Evolutionary conservation across 2,329 filamentous ascomycete genomes (phyloP), one percentile per base, ranked within the genome.

Genomic region (Trichoderma sp.): DNA sequence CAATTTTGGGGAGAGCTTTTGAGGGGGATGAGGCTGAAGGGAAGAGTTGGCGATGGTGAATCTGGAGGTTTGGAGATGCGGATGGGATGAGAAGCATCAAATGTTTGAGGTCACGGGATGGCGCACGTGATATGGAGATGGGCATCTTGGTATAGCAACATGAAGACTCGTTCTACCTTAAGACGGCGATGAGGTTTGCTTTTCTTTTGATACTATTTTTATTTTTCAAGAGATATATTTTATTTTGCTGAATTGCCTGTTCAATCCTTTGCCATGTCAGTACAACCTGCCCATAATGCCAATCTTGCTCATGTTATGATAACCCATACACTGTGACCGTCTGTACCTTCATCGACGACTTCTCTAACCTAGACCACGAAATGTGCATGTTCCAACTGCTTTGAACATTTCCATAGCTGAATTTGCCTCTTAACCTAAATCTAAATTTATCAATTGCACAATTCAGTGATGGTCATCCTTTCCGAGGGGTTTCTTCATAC

Each of bases 51-150:
- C 29, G 17, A 29, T n/a, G 10, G 25, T 7, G 27, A 27, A 25
- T n/a, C 22, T 48, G 42, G 32, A n/a, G 19, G 60, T 66, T 68
- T 65, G 52, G 60, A 19, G 48, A 56, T 48, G n/a, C 17, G 6
- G 37, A 32, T 67, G 42, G 19, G 37, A 34, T 35, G 54, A 45
- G 56, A 35, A 15, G 52, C 52, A 19, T 22, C 29, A 22, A 58
- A 17, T 39, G 56, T 54, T 48, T 34, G 54, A 17, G 37, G 42
- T 68, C 67, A 68, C 67, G 67, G 17, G 67, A 15, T 5, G 2
- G 3, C 9, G 25, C 67, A 68, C 63, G 67, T 68, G 67, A 56
- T 17, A 19, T 27, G 9, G 13, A 10, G n/a, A 3, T 15, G 22
- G n/a, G 19, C 3, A 50, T 15, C n/a, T n/a, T n/a, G n/a, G 4